Base-by-base conservation (phyloP, 805 yeast species). In the Jamesozyma gamospora region DNA sequence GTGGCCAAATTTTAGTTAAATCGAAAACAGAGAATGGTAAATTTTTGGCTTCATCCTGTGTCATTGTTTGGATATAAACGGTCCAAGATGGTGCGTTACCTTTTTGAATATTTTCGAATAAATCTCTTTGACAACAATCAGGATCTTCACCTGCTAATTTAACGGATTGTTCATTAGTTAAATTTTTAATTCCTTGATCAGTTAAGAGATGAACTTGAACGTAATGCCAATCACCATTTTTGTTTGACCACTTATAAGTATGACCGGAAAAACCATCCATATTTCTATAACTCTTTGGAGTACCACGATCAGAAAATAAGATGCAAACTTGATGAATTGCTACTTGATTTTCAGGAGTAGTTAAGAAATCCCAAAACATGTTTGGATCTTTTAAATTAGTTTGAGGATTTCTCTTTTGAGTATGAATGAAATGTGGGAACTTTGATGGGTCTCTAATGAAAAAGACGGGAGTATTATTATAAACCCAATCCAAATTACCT, bases 1-100 rank as follows among this genome's bases (percentile, higher is more conserved):
- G 94, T 28, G 95, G 86, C 96, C 96, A 86, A 41, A 83, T 82
- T 69, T 87, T 87, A 47, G 96, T 86, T 62, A 86, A 71, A 64
- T 86, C 96, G 58, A 83, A 85, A 34, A 87, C 88, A 5, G 90
- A 81, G 65, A 82, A 85, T 57, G 81, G 80, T 36, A 74, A 74
- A 44, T 75, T 64, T 62, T 79, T 72, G 44, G 94, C 86, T 64
- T 86, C 78, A 51, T 77, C 83, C 45, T 75, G 74, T 28, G 94
- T 82, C 95, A 86, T 86, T 34, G 84, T 74, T 69, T 86, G 95
- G 39, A 86, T 65, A 64, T 81, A 84, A 46, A 75, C 76, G 28
- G 88, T 83, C 95, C 95, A 86, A 2, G 84, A 71, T 48, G 95
- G 95, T 55, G 52, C 58, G 44, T 84, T 81, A 41, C 90, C 92